Conservation (phyloP, 2,329 filamentous ascomycete genomes). For the Phoma herbarum region DNA sequence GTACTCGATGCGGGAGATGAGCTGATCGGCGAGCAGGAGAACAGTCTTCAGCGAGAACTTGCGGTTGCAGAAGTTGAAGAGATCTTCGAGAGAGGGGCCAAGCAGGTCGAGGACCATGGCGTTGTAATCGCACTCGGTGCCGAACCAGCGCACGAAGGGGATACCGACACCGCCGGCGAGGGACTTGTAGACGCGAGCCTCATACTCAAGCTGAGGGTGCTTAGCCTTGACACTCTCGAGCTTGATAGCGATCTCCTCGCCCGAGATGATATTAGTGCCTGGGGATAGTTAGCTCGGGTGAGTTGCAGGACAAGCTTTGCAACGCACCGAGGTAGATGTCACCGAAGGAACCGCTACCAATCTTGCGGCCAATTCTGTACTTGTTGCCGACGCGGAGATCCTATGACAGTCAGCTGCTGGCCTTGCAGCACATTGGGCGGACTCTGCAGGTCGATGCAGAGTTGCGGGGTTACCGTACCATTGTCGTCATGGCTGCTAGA, state of each 20-base stretch:
- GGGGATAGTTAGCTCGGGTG: conserved; percentile 29
- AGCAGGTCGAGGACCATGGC: conserved; percentile 99
- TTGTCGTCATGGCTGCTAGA: conserved; percentile 66
- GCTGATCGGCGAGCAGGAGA: conserved; percentile 92
- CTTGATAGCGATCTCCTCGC: conserved; percentile 99
- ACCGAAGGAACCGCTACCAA: conserved; percentile 96
- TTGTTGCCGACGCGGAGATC: conserved; percentile 99
- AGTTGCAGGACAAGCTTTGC: conserved; percentile 8
- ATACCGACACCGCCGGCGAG: conserved; percentile 97
- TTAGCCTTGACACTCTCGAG: conserved; percentile 99
- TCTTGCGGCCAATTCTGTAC: conserved; percentile 99
- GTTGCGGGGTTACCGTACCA: conserved; percentile 61
- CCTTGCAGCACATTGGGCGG: conserved; percentile 23
- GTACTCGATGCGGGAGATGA: conserved; percentile 99
- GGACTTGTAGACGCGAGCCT: conserved; percentile 88
- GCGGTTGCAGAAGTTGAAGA: conserved; percentile 99
- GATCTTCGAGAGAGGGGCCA: conserved; percentile 92
- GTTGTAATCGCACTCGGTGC: conserved; percentile 99
- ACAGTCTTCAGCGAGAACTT: conserved; percentile 99
- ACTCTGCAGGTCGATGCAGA: conserved; percentile 23
- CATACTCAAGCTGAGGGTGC: conserved; percentile 98
- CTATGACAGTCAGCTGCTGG: conserved; percentile 60
- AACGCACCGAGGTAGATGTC: conserved; percentile 88
- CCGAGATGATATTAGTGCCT: conserved; percentile 99
- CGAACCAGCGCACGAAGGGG: conserved; percentile 99